phyloP scores from a whole-genome alignment of 1,284 basidiomycete species.

The Tausonia pullulans region DNA sequence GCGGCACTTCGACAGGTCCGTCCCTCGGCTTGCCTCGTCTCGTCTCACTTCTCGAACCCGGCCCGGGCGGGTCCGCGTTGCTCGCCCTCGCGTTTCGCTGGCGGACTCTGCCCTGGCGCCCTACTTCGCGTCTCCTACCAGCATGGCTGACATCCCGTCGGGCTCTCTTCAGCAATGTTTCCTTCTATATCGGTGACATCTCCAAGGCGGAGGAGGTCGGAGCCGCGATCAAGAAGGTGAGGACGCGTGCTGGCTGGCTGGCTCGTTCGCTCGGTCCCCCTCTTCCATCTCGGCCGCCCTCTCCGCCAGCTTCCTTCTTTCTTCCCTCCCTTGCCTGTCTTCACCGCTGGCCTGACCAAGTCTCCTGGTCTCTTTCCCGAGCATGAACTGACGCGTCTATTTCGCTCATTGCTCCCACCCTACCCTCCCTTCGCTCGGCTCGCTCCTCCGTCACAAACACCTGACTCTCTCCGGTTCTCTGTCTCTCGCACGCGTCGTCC shows the following conservation, averaged over 20 bases:
- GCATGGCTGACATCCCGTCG: no score
- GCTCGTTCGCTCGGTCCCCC: background rate
- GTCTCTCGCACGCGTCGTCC: background rate
- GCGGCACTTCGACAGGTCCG: constrained; percentile 50
- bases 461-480: background rate
- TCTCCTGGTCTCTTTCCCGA: no score
- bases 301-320: background rate
- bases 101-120: background rate
- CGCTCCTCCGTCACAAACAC: background rate
- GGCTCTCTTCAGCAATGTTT: constrained; percentile 45
- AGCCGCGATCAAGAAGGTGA: constrained; percentile 59
- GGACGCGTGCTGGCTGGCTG: constrained; percentile 21
- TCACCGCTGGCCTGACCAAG: no score
- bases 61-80: background rate
- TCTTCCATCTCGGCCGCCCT: background rate
- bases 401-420: no score
- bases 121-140: no score
- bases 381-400: no score
- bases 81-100: background rate
- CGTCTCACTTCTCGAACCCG: background rate
- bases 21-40: background rate
- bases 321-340: background rate
- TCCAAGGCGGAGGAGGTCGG: constrained; percentile 60
- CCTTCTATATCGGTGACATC: constrained; percentile 77
- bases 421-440: no score